Conservation (phyloP, 75 land plant genomes). For the Cupressus sempervirens region DNA sequence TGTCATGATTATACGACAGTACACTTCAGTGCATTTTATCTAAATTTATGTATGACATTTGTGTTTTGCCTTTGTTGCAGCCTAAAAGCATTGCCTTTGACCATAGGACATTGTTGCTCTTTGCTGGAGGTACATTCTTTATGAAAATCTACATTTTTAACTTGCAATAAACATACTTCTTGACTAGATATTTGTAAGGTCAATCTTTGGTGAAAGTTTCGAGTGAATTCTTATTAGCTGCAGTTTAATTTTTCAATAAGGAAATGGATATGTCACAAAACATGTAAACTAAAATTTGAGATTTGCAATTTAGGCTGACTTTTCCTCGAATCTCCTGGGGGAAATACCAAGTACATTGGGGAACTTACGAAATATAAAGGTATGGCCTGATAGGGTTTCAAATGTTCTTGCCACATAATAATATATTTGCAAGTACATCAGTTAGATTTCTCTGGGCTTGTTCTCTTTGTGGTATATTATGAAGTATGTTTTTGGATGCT, state of each 20-base stretch:
- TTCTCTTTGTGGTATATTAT: neutral
- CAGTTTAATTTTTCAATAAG: neutral
- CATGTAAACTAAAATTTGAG: constrained; percentile 8
- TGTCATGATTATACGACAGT: neutral
- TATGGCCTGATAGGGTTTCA: constrained; percentile 4
- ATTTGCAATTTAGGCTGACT: constrained; percentile 53
- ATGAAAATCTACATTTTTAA: neutral
- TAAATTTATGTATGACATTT: neutral
- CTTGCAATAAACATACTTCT: neutral
- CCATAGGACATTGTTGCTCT: constrained; percentile 45
- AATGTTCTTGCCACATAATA: neutral
- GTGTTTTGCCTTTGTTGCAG: constrained; percentile 21
- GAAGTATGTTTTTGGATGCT: constrained; percentile 1
- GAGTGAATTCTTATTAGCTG: neutral
- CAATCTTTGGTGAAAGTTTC: neutral
- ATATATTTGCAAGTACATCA: neutral
- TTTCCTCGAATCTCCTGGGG: constrained; percentile 64
- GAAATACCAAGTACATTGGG: constrained; percentile 63
- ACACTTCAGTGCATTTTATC: neutral
- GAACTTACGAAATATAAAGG: constrained; percentile 60
- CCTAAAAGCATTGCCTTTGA: constrained; percentile 33
- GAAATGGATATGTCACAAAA: neutral
- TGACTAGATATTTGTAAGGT: neutral
- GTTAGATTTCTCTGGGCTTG: neutral
- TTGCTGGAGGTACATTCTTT: constrained; percentile 44